Evolutionary conservation across 306 rosid genomes (phyloP), one percentile per base, ranked within the genome.

Genomic region (Lathyrus oleraceus): DNA sequence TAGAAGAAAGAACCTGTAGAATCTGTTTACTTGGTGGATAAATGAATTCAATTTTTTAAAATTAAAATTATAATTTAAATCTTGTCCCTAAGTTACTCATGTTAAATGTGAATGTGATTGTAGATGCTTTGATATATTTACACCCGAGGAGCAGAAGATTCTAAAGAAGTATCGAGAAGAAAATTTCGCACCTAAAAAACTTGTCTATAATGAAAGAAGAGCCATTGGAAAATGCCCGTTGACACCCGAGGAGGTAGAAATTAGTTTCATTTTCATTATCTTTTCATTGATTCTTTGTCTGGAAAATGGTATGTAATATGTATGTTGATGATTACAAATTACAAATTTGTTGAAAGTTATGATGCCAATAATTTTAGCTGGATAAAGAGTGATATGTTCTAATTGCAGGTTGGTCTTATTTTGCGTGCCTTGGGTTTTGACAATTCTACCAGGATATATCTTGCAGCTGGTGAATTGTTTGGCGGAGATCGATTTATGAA

Each of bases 221-320:
- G 97, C 99, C 61, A 91, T 95, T 42, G 97, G 97, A 64, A 95
- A 95, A 80, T 95, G 99, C 67, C 99, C 99, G 14, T 76, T 95
- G 84, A 95, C 95, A 75, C 99, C 99, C 7, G 96, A 95, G 80
- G 99, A 95, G 99, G 99, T 95, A 81, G 83, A 60, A 36, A 23
- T 13, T 52, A 56, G 47, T 65, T 78, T 70, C 65, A 12, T 66
- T 69, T 27, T 61, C 13, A 59, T 27, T 43, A 12, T 11, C 35
- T 52, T 72, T 51, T 80, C 61, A 15, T 32, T 60, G 48, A 64
- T 64, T 71, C 44, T 70, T 39, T 67, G 39, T 49, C 72, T 35
- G 10, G 61, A 25, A 51, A 49, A 28, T 30, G 39, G 49, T 44
- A 42, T 63, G 65, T 27, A 19, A 42, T 44, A 40, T 63, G 61